Evolutionary conservation across 192 early-diverging fungal species (phyloP), one percentile per base, ranked within the genome.

Genomic region (Pecoramyces ruminantium): DNA sequence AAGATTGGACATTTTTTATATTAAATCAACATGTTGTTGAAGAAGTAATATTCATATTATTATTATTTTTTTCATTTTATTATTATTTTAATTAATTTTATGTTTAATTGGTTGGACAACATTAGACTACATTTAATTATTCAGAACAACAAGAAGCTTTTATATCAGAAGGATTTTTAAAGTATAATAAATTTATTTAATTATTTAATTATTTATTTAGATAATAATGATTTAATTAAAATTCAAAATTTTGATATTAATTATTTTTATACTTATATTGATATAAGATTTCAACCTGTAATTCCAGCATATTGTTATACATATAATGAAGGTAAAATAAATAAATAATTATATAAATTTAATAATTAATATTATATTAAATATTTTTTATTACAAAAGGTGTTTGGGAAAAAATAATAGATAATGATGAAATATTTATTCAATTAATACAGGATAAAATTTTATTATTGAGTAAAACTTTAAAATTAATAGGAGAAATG

Each of bases 1-100:
- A 94, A 82, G 96, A 98, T 86, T 96, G 95, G 94, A 96, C 95
- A 27, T 91, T 95, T 82, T 97, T 98, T 80, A 93, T 96, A 79
- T 84, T 98, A 28, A 98, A 98, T 85, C 92, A 92, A 81, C 88
- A 85, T 80, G 84, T 85, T 40, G 58, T 30, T n/a, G 79, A 83
- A 79, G 25, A 80, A n/a, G 79, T 38, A 77, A 77, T 25, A 21
- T n/a, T 21, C 2, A 21, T 34, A 34, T 34, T 34, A 34, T 34
- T 34, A 34, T 34, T 34, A 34, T 34, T n/a, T n/a, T n/a, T n/a
- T n/a, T n/a, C n/a, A n/a, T n/a, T n/a, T n/a, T n/a, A n/a, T n/a
- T n/a, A n/a, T n/a, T n/a, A n/a, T n/a, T n/a, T n/a, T n/a, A n/a
- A n/a, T n/a, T n/a, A n/a, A n/a, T n/a, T n/a, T n/a, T n/a, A n/a